These are phyloP conservation scores for Pseudonitzschia delicatissima DNA, from an alignment of 108 stramenopile species.

Conservation along the genomic window DNA sequence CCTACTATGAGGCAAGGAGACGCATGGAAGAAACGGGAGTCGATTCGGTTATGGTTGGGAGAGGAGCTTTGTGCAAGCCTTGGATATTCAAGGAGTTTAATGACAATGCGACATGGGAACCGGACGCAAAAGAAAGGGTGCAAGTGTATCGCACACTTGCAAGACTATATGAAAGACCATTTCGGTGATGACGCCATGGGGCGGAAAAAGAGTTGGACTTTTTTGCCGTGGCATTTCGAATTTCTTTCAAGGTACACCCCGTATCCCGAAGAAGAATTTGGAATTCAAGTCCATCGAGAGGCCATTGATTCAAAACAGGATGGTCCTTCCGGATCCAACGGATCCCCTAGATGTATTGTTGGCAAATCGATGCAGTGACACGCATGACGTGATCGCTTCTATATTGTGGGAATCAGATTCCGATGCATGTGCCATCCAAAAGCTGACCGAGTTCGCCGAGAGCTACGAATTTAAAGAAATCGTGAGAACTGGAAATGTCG, in stretches of 20 bases:
- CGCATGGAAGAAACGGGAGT: conserved; percentile 36
- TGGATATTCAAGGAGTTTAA: conserved; percentile 43
- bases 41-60: conserved; percentile 43
- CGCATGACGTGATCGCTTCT: conserved; percentile 29
- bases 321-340: conserved; percentile 3
- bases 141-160: conserved; percentile 32
- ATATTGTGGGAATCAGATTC: conserved; percentile 30
- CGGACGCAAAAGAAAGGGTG: conserved; percentile 23
- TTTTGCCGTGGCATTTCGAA: conserved; percentile 54
- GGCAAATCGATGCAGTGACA: conserved; percentile 17
- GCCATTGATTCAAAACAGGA: conserved; percentile 35
- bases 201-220: conserved; percentile 37
- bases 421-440: conserved; percentile 21
- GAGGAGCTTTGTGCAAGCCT: conserved; percentile 44
- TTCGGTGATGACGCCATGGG: conserved; percentile 50
- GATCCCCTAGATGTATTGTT: conserved; percentile 35
- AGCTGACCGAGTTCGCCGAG: conserved; percentile 26
- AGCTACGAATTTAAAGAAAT: conserved; percentile 29
- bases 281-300: background rate
- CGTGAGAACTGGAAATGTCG: background rate
- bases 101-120: conserved; percentile 15
- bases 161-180: conserved; percentile 40
- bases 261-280: conserved; percentile 24
- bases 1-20: conserved; percentile 35
- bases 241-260: conserved; percentile 35